Evolutionary conservation across 2,329 filamentous ascomycete genomes (phyloP).

Genomic region (Nemania sp.): DNA sequence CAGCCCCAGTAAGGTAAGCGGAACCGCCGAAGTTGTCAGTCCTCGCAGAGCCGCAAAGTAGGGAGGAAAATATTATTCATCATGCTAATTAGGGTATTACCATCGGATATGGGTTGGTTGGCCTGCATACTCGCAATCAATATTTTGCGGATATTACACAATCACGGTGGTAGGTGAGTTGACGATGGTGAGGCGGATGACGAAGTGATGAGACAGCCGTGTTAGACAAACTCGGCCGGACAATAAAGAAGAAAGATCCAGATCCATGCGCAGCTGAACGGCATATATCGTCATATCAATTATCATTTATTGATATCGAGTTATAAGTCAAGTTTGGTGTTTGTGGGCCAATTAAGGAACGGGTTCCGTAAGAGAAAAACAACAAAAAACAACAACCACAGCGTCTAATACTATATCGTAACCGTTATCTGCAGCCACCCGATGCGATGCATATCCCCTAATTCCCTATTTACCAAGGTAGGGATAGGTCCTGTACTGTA

Average conservation of each 20-base stretch:
- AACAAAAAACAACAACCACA: no score
- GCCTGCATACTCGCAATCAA: background rate
- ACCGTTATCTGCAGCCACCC: no score
- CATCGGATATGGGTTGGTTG: background rate
- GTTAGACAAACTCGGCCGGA: background rate
- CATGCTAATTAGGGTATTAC: background rate
- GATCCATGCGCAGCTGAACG: background rate
- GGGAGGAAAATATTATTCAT: background rate
- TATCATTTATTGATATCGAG: background rate
- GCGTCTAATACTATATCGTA: no score
- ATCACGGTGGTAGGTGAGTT: background rate
- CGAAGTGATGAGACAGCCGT: background rate
- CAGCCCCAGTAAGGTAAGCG: conserved; percentile 18
- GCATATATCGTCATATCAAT: background rate
- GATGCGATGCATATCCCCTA: no score
- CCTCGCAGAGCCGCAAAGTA: conserved; percentile 14
- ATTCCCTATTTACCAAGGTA: no score
- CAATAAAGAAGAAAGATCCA: background rate
- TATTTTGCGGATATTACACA: no score
- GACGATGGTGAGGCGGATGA: background rate
- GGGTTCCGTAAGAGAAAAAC: background rate
- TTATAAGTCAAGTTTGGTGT: background rate
- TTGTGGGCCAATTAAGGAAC: background rate
- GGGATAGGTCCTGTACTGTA: no score
- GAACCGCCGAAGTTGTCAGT: conserved; percentile 5